phyloP scores from a whole-genome alignment of 108 stramenopile genomes.

The Nitzschia palea region DNA sequence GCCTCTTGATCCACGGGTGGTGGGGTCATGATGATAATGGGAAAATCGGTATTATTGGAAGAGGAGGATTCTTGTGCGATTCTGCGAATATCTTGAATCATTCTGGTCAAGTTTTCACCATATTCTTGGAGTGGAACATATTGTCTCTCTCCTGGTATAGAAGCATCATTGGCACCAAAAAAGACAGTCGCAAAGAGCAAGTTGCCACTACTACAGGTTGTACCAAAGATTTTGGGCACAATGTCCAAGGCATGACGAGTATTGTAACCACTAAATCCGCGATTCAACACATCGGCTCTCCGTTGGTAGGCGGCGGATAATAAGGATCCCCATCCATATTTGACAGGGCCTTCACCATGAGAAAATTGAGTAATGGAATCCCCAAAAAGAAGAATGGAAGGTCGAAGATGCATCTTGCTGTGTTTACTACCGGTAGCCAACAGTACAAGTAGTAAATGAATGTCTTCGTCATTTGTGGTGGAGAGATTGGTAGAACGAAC shows the following conservation, averaged over 20 bases:
- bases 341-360: conserved; percentile 38
- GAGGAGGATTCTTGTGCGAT: neutral
- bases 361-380: conserved; percentile 68
- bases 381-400: conserved; percentile 64
- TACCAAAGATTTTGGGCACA: conserved; percentile 38
- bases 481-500: no score
- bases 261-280: conserved; percentile 79
- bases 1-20: conserved; percentile 64
- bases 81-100: conserved; percentile 38
- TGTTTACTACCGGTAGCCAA: no score
- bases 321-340: conserved; percentile 59
- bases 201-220: neutral
- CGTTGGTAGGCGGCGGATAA: conserved; percentile 51
- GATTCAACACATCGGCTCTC: conserved; percentile 69
- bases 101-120: conserved; percentile 44
- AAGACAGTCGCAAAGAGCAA: conserved; percentile 56
- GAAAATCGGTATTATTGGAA: conserved; percentile 1
- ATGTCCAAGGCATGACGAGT: conserved; percentile 49
- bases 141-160: conserved; percentile 53
- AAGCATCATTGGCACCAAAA: conserved; percentile 76
- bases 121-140: conserved; percentile 63
- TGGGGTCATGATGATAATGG: conserved; percentile 69
- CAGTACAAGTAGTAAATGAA: no score
- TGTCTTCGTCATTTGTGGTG: no score
- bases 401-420: conserved; percentile 28